Conservation (phyloP, 495 filamentous ascomycete genomes). For the Aspergillus biplanus region DNA sequence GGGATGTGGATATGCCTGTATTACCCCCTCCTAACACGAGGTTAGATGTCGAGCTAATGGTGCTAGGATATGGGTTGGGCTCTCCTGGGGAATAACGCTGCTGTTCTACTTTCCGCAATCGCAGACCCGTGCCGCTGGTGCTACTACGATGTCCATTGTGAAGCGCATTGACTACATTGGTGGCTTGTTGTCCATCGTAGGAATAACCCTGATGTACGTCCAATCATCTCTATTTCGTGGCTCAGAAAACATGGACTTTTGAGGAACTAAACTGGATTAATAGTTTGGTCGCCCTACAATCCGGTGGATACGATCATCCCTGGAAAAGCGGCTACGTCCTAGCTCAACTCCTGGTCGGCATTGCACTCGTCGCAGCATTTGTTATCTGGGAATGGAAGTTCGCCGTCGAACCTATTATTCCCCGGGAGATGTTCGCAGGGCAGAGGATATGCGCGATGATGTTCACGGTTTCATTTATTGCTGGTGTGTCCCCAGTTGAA, state of each 20-base stretch:
- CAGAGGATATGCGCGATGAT: background rate
- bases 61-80: background rate
- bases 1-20: slow-evolving; percentile 3
- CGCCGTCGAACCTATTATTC: background rate
- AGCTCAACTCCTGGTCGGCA: background rate
- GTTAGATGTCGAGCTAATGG: background rate
- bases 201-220: background rate
- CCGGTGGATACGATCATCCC: background rate
- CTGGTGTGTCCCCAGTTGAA: background rate
- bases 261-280: background rate
- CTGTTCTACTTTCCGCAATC: background rate
- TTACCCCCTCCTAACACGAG: background rate
- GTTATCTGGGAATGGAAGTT: background rate
- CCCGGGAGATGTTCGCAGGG: background rate
- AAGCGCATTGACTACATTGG: background rate
- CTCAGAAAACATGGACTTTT: too few relatives aligned
- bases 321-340: background rate
- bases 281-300: background rate
- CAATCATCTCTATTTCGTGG: background rate
- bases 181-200: background rate
- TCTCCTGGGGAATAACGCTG: background rate
- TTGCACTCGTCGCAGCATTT: background rate
- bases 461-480: background rate
- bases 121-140: background rate
- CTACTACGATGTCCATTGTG: background rate